Evolutionary conservation across 306 rosid species (phyloP), one percentile per base, ranked within the genome.

Genomic region (Lathyrus tuberosus): DNA sequence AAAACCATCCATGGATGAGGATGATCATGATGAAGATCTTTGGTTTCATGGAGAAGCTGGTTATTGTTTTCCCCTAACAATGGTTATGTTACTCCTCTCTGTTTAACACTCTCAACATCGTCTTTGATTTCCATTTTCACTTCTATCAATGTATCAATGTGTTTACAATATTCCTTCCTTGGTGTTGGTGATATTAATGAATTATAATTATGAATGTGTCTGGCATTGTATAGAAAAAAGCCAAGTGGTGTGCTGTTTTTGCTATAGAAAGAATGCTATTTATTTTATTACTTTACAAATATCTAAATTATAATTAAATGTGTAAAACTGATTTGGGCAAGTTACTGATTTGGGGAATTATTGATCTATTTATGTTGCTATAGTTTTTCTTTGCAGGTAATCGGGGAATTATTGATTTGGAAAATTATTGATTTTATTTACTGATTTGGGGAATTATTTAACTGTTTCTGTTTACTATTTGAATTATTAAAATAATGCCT

Each of bases 1-100:
- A 88, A 92, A 69, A 92, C 93, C 93, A 92, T 88, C 98, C 95
- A 92, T 69, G 85, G 90, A 37, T 84, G 82, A 35, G 77, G 88
- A 26, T 84, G 80, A 30, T n/a, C n/a, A n/a, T n/a, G n/a, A n/a
- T n/a, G n/a, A n/a, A n/a, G n/a, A n/a, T 79, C 81, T 62, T 71
- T 65, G 67, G 49, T 71, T 67, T 42, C 62, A 70, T 76, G 33
- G 3, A 35, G 9, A 35, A 35, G 40, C 7, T 35, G 40, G 1
- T 35, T 35, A 1, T 35, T 35, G 10, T 35, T 35, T 28, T 74
- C 79, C 49, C 11, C 69, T 33, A 87, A 5, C 47, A 92, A 78
- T 48, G 88, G 83, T 65, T 74, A 82, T 72, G 62, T 78, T 28
- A 71, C 47, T 60, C 70, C 82, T 38, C 62, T 77, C 42, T 56